Evolutionary conservation across 768 basidiomycete genomes (phyloP).

Genomic region (Coprinopsis strossmayeri): DNA sequence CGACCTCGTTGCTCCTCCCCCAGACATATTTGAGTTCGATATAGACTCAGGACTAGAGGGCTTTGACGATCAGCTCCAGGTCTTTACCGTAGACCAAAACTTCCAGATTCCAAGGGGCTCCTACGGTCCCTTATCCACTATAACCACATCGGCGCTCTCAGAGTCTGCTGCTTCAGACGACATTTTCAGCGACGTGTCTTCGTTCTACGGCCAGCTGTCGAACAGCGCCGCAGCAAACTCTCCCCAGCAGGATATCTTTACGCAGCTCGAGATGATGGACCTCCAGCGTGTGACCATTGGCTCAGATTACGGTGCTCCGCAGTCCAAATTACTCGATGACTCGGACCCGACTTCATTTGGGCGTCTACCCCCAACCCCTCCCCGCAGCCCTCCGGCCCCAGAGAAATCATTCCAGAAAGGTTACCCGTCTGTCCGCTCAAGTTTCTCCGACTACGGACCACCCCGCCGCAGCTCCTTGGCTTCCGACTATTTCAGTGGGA

Average conservation of each 20-base stretch:
- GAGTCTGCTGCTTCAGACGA: constrained; percentile 64
- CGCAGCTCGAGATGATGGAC: constrained; percentile 68
- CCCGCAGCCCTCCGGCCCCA: constrained; percentile 40
- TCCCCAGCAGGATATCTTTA: constrained; percentile 39
- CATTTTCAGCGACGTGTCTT: constrained; percentile 58
- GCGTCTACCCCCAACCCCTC: constrained; percentile 50
- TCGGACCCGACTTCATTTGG: constrained; percentile 60
- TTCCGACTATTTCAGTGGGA: constrained; percentile 41
- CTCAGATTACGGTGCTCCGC: constrained; percentile 47
- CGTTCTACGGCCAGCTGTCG: constrained; percentile 33
- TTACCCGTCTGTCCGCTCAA: constrained; percentile 39
- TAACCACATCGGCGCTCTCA: constrained; percentile 71
- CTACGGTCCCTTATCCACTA: constrained; percentile 70
- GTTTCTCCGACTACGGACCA: constrained; percentile 61
- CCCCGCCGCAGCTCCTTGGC: constrained; percentile 41
- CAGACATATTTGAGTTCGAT: constrained; percentile 80
- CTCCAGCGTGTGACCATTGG: constrained; percentile 58
- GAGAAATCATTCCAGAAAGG: constrained; percentile 28
- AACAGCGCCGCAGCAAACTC: constrained; percentile 10
- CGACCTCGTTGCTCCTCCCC: constrained; percentile 71
- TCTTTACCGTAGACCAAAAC: constrained; percentile 54
- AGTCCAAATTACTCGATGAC: constrained; percentile 31
- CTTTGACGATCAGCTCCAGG: constrained; percentile 59
- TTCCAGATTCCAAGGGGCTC: constrained; percentile 30
- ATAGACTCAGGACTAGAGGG: constrained; percentile 66